Evolutionary conservation across 495 filamentous ascomycete genomes (phyloP).

Genomic region (Aspergillus bridgeri): DNA sequence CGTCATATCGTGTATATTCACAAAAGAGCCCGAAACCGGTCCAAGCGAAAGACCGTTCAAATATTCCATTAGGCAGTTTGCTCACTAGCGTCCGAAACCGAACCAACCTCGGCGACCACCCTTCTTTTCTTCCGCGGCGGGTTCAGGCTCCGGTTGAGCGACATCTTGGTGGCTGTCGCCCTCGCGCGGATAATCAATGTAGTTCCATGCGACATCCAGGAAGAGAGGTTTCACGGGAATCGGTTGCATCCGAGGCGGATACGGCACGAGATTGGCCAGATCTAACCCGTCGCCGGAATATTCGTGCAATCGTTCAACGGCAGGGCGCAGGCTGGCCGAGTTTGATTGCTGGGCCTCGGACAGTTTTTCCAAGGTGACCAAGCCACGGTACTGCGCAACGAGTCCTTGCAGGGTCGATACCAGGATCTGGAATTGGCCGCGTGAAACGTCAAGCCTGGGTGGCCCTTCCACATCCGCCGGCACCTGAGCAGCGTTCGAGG

Average conservation of each 20-base stretch:
- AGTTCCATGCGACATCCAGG: slow-evolving; percentile 97
- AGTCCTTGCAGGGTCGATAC: slow-evolving; percentile 59
- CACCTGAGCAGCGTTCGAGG: slow-evolving; percentile 34
- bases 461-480: slow-evolving; percentile 31
- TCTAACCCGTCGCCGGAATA: slow-evolving; percentile 67
- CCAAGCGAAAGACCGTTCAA: not conserved
- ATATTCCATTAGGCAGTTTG: not conserved
- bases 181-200: slow-evolving; percentile 83
- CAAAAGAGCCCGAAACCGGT: not conserved
- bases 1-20: not conserved
- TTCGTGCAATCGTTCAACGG: slow-evolving; percentile 70
- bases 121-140: slow-evolving; percentile 48
- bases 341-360: slow-evolving; percentile 28
- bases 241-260: slow-evolving; percentile 76
- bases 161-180: slow-evolving; percentile 12
- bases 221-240: slow-evolving; percentile 95
- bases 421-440: slow-evolving; percentile 53
- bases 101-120: slow-evolving; percentile 82
- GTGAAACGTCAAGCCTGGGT: slow-evolving; percentile 59
- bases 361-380: slow-evolving; percentile 73
- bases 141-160: slow-evolving; percentile 25
- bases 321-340: slow-evolving; percentile 39
- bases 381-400: slow-evolving; percentile 71
- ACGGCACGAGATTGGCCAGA: slow-evolving; percentile 75
- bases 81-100: slow-evolving; percentile 69